A percentile compares a stretch with the other conserved stretches of the same genome.
phyloP scores from a whole-genome alignment of 2,329 filamentous ascomycete species.

The Coniochaeta prunicola region DNA sequence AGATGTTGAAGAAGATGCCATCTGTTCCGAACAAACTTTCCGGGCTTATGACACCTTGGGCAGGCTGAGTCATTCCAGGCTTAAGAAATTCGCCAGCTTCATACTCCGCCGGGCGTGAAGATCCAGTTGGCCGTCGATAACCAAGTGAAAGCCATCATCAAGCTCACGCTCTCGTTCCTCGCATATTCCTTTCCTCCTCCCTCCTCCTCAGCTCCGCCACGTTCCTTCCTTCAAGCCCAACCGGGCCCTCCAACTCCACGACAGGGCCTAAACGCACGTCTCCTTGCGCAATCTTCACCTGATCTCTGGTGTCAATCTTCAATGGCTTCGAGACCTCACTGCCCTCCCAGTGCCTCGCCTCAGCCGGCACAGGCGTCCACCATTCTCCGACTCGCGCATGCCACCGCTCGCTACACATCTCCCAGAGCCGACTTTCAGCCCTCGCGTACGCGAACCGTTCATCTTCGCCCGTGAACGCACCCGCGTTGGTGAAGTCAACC shows the following conservation, averaged over 20 bases:
- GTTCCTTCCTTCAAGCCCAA: constrained; percentile 29
- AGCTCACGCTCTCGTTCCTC: not conserved
- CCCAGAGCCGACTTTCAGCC: constrained; percentile 71
- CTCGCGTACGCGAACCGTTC: constrained; percentile 76
- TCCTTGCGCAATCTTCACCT: constrained; percentile 9
- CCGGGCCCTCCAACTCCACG: constrained; percentile 34
- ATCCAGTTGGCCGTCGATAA: not conserved
- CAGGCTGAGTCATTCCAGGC: too few relatives aligned
- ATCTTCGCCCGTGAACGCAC: constrained; percentile 70
- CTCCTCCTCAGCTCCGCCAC: constrained; percentile 20
- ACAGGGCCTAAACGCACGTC: constrained; percentile 33
- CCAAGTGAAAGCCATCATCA: not conserved
- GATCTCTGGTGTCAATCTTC: not conserved
- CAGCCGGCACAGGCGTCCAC: constrained; percentile 59
- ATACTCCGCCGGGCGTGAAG: too few relatives aligned
- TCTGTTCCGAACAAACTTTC: too few relatives aligned
- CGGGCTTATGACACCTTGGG: too few relatives aligned
- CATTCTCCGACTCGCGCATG: constrained; percentile 57
- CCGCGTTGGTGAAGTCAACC: constrained; percentile 61
- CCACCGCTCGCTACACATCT: constrained; percentile 69
- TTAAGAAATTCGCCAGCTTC: too few relatives aligned
- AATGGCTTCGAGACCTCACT: constrained; percentile 12
- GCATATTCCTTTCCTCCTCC: constrained; percentile 4
- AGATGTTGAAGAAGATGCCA: too few relatives aligned
- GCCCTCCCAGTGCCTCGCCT: constrained; percentile 41